These are phyloP conservation scores for Boletus vinaceobasis DNA, from an alignment of 768 basidiomycete species.

Conservation along the genomic window DNA sequence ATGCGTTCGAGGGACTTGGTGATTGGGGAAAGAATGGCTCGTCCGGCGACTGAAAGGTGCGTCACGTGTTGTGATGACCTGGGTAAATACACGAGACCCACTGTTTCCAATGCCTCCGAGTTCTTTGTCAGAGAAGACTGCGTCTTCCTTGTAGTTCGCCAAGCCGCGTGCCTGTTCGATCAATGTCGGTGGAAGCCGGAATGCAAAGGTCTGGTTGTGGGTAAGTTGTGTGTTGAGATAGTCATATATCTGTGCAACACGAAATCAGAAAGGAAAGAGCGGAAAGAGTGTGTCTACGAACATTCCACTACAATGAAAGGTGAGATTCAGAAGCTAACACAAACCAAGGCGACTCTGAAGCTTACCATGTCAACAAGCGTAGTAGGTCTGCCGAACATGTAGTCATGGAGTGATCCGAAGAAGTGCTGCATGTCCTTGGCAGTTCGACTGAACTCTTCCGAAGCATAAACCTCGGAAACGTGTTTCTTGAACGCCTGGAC, in stretches of 20 bases:
- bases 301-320: conserved; percentile 61
- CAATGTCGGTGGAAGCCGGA: conserved; percentile 69
- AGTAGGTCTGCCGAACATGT: conserved; percentile 62
- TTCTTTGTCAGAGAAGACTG: conserved; percentile 63
- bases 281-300: conserved; percentile 33
- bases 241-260: conserved; percentile 57
- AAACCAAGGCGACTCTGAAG: conserved; percentile 6
- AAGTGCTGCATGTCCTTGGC: conserved; percentile 57
- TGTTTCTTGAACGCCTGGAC: conserved; percentile 63
- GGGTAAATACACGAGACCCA: conserved; percentile 31
- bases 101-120: conserved; percentile 74
- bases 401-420: conserved; percentile 62
- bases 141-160: conserved; percentile 75
- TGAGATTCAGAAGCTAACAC: conserved; percentile 11
- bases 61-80: not conserved
- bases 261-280: conserved; percentile 10
- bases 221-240: conserved; percentile 72
- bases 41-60: conserved; percentile 65
- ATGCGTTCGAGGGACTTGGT: conserved; percentile 71
- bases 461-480: conserved; percentile 57
- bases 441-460: conserved; percentile 60
- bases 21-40: conserved; percentile 70
- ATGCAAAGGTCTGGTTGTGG: conserved; percentile 80
- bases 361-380: conserved; percentile 64
- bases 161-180: conserved; percentile 69